These are phyloP conservation scores for Syzygium syzygioides DNA, from an alignment of 441 rosid species.

Conservation along the genomic window DNA sequence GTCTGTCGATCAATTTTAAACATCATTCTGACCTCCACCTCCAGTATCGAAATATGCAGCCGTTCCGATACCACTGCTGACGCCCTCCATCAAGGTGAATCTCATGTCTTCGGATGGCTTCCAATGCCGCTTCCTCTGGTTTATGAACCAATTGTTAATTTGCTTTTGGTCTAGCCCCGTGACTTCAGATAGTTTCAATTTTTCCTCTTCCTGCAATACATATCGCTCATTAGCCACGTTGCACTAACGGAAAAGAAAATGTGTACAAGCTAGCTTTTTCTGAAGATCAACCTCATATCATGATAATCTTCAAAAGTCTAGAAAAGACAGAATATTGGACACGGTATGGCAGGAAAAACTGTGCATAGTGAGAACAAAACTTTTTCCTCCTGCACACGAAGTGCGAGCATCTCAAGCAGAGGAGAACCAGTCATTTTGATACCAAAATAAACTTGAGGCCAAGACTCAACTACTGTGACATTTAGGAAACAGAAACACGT, in stretches of 20 bases:
- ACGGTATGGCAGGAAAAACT: neutral
- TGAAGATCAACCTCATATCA: neutral
- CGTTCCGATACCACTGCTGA: neutral
- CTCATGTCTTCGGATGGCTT: conserved; percentile 50
- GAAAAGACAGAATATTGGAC: neutral
- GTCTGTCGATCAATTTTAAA: neutral
- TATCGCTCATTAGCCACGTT: neutral
- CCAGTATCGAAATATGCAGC: conserved; percentile 11
- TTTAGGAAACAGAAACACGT: neutral
- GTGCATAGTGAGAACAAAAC: neutral
- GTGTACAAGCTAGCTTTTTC: neutral
- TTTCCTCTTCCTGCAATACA: conserved; percentile 51
- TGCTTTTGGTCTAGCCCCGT: conserved; percentile 55
- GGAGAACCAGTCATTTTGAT: neutral
- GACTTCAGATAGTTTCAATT: conserved; percentile 31
- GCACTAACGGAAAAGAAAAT: neutral
- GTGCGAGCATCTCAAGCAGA: neutral
- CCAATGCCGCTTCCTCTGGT: conserved; percentile 72
- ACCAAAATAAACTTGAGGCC: neutral
- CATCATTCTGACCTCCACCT: conserved; percentile 1
- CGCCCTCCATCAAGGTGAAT: conserved; percentile 36
- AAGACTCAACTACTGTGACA: neutral
- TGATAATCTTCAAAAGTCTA: neutral
- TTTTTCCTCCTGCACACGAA: neutral
- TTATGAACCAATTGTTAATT: conserved; percentile 64